These are phyloP conservation scores for Suillus subalutaceus DNA, from an alignment of 768 basidiomycete species.

Conservation along the genomic window DNA sequence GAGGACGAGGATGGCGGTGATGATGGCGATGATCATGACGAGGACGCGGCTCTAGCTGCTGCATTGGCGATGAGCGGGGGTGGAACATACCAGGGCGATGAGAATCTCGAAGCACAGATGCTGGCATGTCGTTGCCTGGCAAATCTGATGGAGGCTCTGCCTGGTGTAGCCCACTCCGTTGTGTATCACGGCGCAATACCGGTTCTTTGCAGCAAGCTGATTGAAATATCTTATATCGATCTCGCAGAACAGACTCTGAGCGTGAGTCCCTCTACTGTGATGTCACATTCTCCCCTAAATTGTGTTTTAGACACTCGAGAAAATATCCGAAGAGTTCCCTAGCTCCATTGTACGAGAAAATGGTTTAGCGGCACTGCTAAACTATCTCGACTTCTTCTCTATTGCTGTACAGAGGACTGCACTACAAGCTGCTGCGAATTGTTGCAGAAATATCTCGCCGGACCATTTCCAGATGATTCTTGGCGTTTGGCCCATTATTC, in stretches of 20 bases:
- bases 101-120: slow-evolving; percentile 91
- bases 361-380: slow-evolving; percentile 88
- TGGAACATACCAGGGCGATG: slow-evolving; percentile 72
- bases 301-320: slow-evolving; percentile 82
- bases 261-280: slow-evolving; percentile 55
- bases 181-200: slow-evolving; percentile 99
- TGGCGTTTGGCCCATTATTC: slow-evolving; percentile 90
- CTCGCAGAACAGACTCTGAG: slow-evolving; percentile 97
- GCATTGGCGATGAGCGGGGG: slow-evolving; percentile 83
- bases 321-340: slow-evolving; percentile 97
- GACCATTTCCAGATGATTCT: slow-evolving; percentile 90
- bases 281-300: slow-evolving; percentile 18
- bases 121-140: slow-evolving; percentile 96
- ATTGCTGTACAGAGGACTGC: slow-evolving; percentile 97
- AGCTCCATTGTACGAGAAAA: slow-evolving; percentile 95
- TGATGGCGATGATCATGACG: slow-evolving; percentile 62
- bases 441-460: slow-evolving; percentile 88
- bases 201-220: slow-evolving; percentile 94
- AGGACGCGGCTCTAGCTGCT: slow-evolving; percentile 88
- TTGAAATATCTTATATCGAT: slow-evolving; percentile 98
- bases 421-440: slow-evolving; percentile 94
- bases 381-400: slow-evolving; percentile 98
- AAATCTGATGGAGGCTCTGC: slow-evolving; percentile 98
- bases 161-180: slow-evolving; percentile 95
- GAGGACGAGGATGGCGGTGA: slow-evolving; percentile 75